Conservation (phyloP, 176 grass and related monocot genomes). For the sorghum (Sorghum bicolor) region Sorghum_bicolor_NCBIv3 NC_012872.2:59175501-59176000, state of each 20-base stretch:
- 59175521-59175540: neutral
- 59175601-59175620: neutral
- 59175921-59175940: constrained; percentile 92
- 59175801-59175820: neutral
- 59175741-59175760: no score
- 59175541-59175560: neutral
- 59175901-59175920: constrained; percentile 96
- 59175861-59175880: constrained; percentile 82
- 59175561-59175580: neutral
- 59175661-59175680: no score
- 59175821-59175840: neutral
- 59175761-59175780: no score
- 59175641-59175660: no score
- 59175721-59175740: no score
- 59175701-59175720: no score
- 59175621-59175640: neutral
- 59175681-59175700: no score
- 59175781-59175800: no score
- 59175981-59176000: constrained; percentile 27
- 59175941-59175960: constrained; percentile 91
- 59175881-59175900: constrained; percentile 90
- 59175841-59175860: constrained; percentile 48
- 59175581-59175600: neutral
- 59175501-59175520: neutral
- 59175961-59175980: constrained; percentile 58